Percentiles rank a stretch among this genome's conserved stretches.
phyloP scores from a whole-genome alignment of 2,329 filamentous ascomycete species.

The Colletotrichum lentis region DNA sequence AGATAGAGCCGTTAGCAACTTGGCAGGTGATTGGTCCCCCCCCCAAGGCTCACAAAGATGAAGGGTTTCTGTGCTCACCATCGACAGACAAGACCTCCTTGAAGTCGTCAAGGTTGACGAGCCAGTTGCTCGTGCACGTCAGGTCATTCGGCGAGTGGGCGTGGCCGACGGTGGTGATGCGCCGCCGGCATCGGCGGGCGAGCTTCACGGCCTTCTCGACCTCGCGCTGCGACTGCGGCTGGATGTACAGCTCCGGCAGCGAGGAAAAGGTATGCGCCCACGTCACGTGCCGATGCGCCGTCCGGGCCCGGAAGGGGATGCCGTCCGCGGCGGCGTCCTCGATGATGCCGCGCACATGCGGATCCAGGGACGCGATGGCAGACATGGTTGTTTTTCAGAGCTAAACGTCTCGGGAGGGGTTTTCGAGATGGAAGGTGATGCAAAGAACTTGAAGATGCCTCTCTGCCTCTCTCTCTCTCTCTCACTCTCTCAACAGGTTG shows the following conservation, averaged over 20 bases:
- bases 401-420: not conserved
- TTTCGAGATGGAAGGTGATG: not conserved
- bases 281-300: constrained; percentile 81
- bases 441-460: no score
- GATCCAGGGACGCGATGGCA: constrained; percentile 45
- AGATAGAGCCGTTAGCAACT: not conserved
- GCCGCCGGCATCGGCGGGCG: constrained; percentile 80
- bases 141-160: constrained; percentile 92
- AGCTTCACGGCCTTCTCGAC: constrained; percentile 84
- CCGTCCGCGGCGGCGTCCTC: constrained; percentile 44
- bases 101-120: constrained; percentile 90
- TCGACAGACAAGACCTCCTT: constrained; percentile 77
- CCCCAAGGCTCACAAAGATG: not conserved
- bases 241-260: constrained; percentile 88
- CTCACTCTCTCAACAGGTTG: not conserved
- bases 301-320: constrained; percentile 78
- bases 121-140: constrained; percentile 93
- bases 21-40: not conserved
- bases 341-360: constrained; percentile 49
- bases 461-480: no score
- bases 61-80: constrained; percentile 29
- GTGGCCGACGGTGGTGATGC: constrained; percentile 84
- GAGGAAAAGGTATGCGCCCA: constrained; percentile 96
- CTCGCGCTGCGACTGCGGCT: constrained; percentile 81
- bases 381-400: constrained; percentile 16